Evolutionary conservation across 2,329 filamentous ascomycete genomes (phyloP).

Genomic region (Colletotrichum kahawae): DNA sequence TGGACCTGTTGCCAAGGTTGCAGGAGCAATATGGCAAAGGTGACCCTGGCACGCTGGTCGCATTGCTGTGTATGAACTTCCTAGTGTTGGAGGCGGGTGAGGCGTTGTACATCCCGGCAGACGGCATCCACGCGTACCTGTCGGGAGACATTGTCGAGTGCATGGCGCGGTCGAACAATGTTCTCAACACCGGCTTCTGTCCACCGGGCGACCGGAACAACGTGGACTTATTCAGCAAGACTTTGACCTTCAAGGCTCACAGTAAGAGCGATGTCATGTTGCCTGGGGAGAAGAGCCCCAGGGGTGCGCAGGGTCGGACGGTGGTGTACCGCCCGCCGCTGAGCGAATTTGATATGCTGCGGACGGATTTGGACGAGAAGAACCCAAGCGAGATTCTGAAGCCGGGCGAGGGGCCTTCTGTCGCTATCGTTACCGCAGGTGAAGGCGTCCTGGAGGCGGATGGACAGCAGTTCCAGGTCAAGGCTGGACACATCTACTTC

Average conservation of each 20-base stretch:
- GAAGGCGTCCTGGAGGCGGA: conserved; percentile 60
- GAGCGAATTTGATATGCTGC: conserved; percentile 74
- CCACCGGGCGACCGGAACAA: conserved; percentile 68
- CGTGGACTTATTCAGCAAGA: conserved; percentile 66
- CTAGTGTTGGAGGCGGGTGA: conserved; percentile 69
- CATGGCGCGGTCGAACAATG: conserved; percentile 78
- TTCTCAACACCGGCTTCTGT: conserved; percentile 78
- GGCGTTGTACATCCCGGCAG: conserved; percentile 72
- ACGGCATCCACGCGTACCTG: conserved; percentile 77
- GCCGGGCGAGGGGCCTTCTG: conserved; percentile 63
- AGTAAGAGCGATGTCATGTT: conserved; percentile 61
- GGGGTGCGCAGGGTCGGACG: conserved; percentile 64
- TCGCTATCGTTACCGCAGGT: conserved; percentile 67
- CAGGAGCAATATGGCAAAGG: conserved; percentile 65
- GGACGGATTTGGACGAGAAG: conserved; percentile 62
- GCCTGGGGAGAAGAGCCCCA: conserved; percentile 33
- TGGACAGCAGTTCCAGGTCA: conserved; percentile 56
- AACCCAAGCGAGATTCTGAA: conserved; percentile 62
- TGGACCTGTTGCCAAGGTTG: conserved; percentile 67
- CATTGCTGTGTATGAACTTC: conserved; percentile 77
- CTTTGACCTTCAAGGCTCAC: conserved; percentile 69
- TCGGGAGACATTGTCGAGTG: conserved; percentile 78
- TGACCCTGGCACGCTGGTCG: conserved; percentile 73
- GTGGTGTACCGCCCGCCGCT: conserved; percentile 69
- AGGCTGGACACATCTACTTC: conserved; percentile 70